Base-by-base conservation (phyloP, 2,329 filamentous ascomycete genomes). In the Herpotrichia juniperi region DNA sequence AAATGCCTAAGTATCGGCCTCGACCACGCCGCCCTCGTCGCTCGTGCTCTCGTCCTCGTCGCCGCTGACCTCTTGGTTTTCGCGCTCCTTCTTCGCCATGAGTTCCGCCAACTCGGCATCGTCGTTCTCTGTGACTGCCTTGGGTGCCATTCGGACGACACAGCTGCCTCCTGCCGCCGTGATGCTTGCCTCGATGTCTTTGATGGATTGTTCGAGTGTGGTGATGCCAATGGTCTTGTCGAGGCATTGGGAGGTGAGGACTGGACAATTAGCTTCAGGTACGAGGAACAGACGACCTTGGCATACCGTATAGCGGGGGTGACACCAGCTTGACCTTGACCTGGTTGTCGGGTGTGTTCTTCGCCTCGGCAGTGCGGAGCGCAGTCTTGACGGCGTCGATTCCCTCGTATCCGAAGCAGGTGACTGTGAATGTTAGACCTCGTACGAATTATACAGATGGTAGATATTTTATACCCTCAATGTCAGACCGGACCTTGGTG, bases 271-370 rank as follows among this genome's bases (percentile, higher is more conserved):
- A 71, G 67, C 39, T 42, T 35, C 4, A 19, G n/a, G 8, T 25
- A 42, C 10, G 8, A 26, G 2, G 6, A 10, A 14, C 6, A 5
- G 2, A n/a, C 10, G 14, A 19, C n/a, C 10, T 2, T 19, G 10
- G 35, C 65, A 42, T 65, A 71, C 69, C 69, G 74, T 97, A 99
- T 52, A 99, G 86, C 28, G 94, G 96, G 37, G 94, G 94, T 22
- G 92, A 96, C n/a, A 99, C 94, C 45, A 99, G 88, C 79, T 93
- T 93, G 74, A 97, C 94, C 83, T 97, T 97, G 79, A 99, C 92
- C 76, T 96, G 91, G 67, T 88, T 94, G 50, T 97, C 92, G 49
- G 87, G 82, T 12, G 92, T 96, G 84, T 96, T 97, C 76, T 89
- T 87, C 55, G 90, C 90, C 80, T 99, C 94, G 54, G 94, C 96